Base-by-base conservation (phyloP, 345 rosid species). In the Citrus cavaleriei region DNA sequence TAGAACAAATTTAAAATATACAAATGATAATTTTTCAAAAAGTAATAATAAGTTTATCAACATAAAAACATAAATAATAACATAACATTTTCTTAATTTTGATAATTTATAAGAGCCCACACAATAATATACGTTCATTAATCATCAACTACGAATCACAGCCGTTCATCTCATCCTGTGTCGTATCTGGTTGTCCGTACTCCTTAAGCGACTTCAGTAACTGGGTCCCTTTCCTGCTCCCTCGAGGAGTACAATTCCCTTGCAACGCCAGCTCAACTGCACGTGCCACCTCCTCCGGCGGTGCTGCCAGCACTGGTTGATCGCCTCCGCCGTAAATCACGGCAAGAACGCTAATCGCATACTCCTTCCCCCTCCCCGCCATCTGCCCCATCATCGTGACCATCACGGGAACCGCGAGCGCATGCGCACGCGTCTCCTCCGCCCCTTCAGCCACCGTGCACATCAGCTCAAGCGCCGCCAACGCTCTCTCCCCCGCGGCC, bases 351-450 rank as follows among this genome's bases (percentile, higher is more conserved):
- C 98, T 87, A 34, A 93, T 89, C 5, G 97, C 98, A 77, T 93
- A 92, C 78, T 95, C 97, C 77, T 89, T 81, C 18, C 98, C 98
- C 49, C 98, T 89, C 2, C 92, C 98, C 9, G 89, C 84, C 83
- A 93, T 78, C 77, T 85, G 88, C 72, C 94, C 97, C 98, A 95
- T 95, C 85, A 91, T 93, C 1, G 92, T 78, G 68, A 95, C 98
- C 98, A 95, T 95, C 76, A 88, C 97, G 12, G 98, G 98, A 59
- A 95, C 97, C 9, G 93, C 92, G 80, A 95, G 88, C 6, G 93
- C 95, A 80, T 93, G 98, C 27, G 87, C 81, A 18, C 94, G 84
- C 83, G 91, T 86, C 87, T 92, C 94, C 69, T 92, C 93, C 27
- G 95, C 93, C 28, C 97, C 98, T 78, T 89, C 92, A 3, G 79